Conservation (phyloP, 192 early-diverging fungal genomes). For the Nowakowskiella sp. region DNA sequence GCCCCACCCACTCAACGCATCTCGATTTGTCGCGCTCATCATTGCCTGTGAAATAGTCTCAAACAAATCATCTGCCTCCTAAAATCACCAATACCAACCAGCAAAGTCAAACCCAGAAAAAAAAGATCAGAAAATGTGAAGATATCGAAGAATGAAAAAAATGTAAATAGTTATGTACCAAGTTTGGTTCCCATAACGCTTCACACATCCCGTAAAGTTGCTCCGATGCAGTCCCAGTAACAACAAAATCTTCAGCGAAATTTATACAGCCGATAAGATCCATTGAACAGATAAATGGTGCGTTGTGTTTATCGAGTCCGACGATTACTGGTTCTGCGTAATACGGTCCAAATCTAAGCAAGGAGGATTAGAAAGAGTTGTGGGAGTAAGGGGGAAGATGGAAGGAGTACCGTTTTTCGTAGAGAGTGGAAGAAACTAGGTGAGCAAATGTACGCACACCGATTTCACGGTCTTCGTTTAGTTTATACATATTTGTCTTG, state of each 20-base stretch:
- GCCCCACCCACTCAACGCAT: constrained; percentile 94
- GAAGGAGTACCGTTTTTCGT: constrained; percentile 68
- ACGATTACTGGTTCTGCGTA: constrained; percentile 92
- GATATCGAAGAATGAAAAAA: background rate
- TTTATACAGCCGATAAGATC: constrained; percentile 94
- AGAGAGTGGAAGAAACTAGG: constrained; percentile 91
- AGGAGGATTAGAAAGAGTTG: background rate
- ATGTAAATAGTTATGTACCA: constrained; percentile 49
- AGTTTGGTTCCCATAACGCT: constrained; percentile 92
- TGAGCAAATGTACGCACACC: constrained; percentile 87
- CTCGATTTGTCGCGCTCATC: constrained; percentile 89
- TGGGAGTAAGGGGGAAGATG: too few relatives aligned
- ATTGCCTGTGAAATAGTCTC: constrained; percentile 93
- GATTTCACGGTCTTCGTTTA: constrained; percentile 93
- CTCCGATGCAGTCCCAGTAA: constrained; percentile 75
- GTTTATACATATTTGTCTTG: constrained; percentile 93
- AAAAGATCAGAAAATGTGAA: background rate
- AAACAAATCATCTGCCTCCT: constrained; percentile 92
- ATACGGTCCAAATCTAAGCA: constrained; percentile 86
- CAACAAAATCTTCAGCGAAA: constrained; percentile 90
- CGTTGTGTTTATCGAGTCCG: constrained; percentile 80
- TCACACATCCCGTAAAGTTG: constrained; percentile 97
- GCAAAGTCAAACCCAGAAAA: background rate
- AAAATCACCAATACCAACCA: background rate
- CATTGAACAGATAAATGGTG: constrained; percentile 90